Evolutionary conservation across 2,329 filamentous ascomycete species (phyloP).

Genomic region (Talaromyces atroroseus): DNA sequence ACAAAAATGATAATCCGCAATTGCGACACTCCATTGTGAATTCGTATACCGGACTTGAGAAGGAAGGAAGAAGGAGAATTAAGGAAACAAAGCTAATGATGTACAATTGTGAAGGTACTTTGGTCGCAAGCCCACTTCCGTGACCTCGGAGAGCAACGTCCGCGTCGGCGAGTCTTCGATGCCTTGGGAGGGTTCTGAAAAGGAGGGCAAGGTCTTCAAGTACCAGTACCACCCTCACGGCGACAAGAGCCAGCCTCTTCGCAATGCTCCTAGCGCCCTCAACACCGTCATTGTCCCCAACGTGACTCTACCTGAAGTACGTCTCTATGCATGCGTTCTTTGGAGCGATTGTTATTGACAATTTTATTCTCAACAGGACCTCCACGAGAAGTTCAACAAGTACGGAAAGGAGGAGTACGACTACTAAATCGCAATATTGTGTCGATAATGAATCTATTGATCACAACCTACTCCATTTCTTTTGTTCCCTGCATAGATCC

Average conservation of each 20-base stretch:
- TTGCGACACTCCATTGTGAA: not conserved
- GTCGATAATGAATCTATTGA: not conserved
- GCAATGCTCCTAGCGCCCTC: constrained; percentile 88
- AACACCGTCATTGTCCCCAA: constrained; percentile 93
- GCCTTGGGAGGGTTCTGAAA: constrained; percentile 76
- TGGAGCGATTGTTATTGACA: not conserved
- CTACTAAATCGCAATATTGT: constrained; percentile 23
- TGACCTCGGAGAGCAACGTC: constrained; percentile 75
- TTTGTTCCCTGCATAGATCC: not conserved
- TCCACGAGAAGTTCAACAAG: constrained; percentile 99
- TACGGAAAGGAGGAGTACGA: constrained; percentile 91
- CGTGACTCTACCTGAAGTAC: constrained; percentile 83
- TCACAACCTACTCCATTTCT: not conserved
- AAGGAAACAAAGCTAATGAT: not conserved
- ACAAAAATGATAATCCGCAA: not conserved
- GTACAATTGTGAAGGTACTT: constrained; percentile 34
- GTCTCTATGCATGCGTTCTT: constrained; percentile 19
- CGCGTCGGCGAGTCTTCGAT: constrained; percentile 70
- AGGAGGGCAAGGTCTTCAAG: constrained; percentile 60
- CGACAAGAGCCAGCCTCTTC: constrained; percentile 66
- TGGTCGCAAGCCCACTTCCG: constrained; percentile 79
- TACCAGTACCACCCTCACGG: constrained; percentile 83
- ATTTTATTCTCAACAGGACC: constrained; percentile 50
- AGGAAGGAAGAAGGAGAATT: not conserved
- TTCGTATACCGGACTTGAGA: not conserved